phyloP scores from a whole-genome alignment of 371 early-diverging fungal species.

The Mucor sp. region DNA sequence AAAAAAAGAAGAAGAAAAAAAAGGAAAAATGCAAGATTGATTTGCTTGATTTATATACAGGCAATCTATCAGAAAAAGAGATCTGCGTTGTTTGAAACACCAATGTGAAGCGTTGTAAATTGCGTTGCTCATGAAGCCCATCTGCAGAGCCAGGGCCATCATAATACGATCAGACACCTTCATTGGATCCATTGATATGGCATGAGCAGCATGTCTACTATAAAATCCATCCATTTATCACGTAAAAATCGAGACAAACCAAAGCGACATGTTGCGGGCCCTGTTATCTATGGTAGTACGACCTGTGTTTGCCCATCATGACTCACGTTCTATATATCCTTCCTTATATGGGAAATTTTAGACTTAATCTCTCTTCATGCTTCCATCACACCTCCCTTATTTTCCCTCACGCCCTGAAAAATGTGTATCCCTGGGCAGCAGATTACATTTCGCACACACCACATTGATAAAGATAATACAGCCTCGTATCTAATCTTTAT shows the following conservation, averaged over 20 bases:
- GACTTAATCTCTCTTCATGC: not conserved
- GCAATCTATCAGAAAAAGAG: not conserved
- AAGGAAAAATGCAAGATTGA: not conserved
- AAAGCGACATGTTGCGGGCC: not conserved
- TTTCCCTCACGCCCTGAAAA: not conserved
- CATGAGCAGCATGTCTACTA: not conserved
- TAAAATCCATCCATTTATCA: not conserved
- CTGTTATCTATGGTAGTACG: not conserved
- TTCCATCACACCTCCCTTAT: not conserved
- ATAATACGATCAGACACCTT: not conserved
- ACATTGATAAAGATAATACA: not conserved
- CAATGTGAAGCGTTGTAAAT: not conserved
- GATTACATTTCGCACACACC: no score
- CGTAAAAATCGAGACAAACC: not conserved
- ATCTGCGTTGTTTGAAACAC: slow-evolving; percentile 1
- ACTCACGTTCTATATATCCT: not conserved
- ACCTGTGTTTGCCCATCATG: not conserved
- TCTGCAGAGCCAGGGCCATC: not conserved
- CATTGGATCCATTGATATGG: no score
- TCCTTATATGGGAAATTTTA: not conserved
- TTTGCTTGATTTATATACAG: slow-evolving; percentile 5
- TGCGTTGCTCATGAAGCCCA: not conserved
- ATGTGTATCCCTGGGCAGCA: no score
- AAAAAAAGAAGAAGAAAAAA: not conserved
- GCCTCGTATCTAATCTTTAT: not conserved